These are phyloP conservation scores for Leccinum pallidistipes DNA, from an alignment of 1,284 basidiomycete species.

Conservation along the genomic window DNA sequence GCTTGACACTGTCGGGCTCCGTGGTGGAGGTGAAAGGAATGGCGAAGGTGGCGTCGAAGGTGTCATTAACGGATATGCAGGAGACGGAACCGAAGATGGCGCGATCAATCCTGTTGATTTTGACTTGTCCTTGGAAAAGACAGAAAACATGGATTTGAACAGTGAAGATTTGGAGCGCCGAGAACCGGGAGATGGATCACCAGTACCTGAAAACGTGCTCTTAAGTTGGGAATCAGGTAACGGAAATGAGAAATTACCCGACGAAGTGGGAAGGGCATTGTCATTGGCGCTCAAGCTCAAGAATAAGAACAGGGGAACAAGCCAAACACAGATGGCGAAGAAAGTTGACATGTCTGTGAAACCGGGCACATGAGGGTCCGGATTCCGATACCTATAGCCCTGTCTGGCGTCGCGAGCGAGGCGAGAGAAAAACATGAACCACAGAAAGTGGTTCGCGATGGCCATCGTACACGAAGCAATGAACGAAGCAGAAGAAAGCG, in stretches of 20 bases:
- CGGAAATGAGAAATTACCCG: constrained; percentile 34
- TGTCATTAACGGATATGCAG: constrained; percentile 25
- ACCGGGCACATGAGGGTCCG: constrained; percentile 46
- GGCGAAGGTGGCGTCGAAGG: constrained; percentile 24
- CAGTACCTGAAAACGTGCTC: constrained; percentile 32
- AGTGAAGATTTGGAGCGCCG: constrained; percentile 51
- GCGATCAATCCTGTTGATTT: constrained; percentile 62
- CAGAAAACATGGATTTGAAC: constrained; percentile 62
- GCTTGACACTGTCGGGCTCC: constrained; percentile 17
- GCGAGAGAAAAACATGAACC: constrained; percentile 91
- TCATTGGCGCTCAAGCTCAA: constrained; percentile 93
- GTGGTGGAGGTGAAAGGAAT: constrained; percentile 27
- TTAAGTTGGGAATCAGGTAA: constrained; percentile 2
- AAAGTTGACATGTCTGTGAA: constrained; percentile 92
- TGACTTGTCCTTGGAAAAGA: constrained; percentile 39
- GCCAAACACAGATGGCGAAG: constrained; percentile 92
- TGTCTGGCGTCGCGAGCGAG: constrained; percentile 56
- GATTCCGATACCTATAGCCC: constrained; percentile 42
- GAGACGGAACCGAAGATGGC: constrained; percentile 35
- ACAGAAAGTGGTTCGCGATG: constrained; percentile 86
- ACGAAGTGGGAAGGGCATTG: constrained; percentile 77
- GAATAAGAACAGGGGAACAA: constrained; percentile 88
- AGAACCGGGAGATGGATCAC: constrained; percentile 38
- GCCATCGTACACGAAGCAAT: constrained; percentile 82
- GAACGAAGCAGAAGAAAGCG: constrained; percentile 80